Percentiles rank a stretch among this genome's conserved stretches.
These are phyloP conservation scores for Ustilago hordei DNA, from an alignment of 1,284 basidiomycete genomes.

Conservation along the genomic window DNA sequence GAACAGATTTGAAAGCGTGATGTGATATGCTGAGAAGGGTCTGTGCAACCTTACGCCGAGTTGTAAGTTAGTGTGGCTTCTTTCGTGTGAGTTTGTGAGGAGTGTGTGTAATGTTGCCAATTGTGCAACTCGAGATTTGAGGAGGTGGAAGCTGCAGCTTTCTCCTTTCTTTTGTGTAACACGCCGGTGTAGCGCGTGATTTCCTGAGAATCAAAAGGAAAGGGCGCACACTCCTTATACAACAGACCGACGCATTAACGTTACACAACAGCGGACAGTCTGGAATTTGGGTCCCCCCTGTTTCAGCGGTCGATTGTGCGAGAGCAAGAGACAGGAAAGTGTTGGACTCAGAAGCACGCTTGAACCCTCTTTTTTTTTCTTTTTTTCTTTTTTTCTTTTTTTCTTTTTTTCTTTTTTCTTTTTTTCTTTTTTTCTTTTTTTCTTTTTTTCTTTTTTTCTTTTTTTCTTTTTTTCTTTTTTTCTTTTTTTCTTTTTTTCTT, in stretches of 20 bases:
- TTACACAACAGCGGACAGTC: not conserved
- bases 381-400: no score
- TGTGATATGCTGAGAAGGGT: not conserved
- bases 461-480: no score
- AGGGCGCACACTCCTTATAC: not conserved
- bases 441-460: no score
- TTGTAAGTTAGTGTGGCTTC: not conserved
- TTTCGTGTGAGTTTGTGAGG: not conserved
- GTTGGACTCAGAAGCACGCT: not conserved
- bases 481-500: no score
- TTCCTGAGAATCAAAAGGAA: conserved; percentile 1
- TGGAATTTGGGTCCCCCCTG: conserved; percentile 1
- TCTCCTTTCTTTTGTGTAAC: conserved; percentile 2
- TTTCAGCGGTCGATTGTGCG: not conserved
- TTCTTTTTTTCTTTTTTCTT: no score
- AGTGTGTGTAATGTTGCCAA: conserved; percentile 2
- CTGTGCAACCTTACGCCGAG: not conserved
- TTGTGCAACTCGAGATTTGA: not conserved
- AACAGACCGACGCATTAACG: not conserved
- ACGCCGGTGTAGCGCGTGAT: conserved; percentile 9
- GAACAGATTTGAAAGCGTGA: not conserved
- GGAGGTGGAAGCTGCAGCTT: no score
- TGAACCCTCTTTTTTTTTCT: no score
- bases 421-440: no score
- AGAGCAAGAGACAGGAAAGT: not conserved